These are phyloP conservation scores for Fagopyrum homotropicum DNA, from an alignment of 148 eudicot genomes.

Conservation along the genomic window DNA sequence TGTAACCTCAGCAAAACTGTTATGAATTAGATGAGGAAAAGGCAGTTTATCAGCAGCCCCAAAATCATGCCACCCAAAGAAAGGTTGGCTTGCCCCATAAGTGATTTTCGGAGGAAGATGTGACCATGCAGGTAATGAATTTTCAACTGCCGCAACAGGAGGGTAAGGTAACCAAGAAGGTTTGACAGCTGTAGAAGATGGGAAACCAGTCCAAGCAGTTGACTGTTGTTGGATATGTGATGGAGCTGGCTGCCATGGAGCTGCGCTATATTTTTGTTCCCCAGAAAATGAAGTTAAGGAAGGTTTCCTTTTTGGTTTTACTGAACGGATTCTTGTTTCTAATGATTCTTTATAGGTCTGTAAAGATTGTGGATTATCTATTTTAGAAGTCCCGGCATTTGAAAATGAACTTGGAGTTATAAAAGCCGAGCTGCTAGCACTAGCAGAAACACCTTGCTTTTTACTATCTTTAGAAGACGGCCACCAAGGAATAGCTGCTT, in stretches of 20 bases:
- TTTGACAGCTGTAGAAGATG: neutral
- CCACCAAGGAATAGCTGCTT: slow-evolving; percentile 62
- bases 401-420: slow-evolving; percentile 14
- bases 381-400: slow-evolving; percentile 7
- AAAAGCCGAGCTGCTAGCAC: slow-evolving; percentile 20
- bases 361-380: slow-evolving; percentile 11
- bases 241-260: neutral
- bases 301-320: neutral
- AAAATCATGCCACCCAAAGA: neutral
- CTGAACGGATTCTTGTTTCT: neutral
- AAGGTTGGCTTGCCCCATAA: slow-evolving; percentile 5
- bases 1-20: neutral
- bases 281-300: neutral
- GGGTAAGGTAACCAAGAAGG: slow-evolving; percentile 1
- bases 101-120: neutral
- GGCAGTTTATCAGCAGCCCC: neutral
- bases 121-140: neutral
- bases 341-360: neutral
- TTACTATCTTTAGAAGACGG: slow-evolving; percentile 21
- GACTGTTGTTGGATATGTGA: neutral
- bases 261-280: neutral
- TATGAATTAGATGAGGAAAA: neutral
- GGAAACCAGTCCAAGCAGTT: neutral
- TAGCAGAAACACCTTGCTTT: slow-evolving; percentile 20
- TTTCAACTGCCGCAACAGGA: neutral